Evolutionary conservation across 768 basidiomycete genomes (phyloP).

Genomic region (Naganishia onofrii): DNA sequence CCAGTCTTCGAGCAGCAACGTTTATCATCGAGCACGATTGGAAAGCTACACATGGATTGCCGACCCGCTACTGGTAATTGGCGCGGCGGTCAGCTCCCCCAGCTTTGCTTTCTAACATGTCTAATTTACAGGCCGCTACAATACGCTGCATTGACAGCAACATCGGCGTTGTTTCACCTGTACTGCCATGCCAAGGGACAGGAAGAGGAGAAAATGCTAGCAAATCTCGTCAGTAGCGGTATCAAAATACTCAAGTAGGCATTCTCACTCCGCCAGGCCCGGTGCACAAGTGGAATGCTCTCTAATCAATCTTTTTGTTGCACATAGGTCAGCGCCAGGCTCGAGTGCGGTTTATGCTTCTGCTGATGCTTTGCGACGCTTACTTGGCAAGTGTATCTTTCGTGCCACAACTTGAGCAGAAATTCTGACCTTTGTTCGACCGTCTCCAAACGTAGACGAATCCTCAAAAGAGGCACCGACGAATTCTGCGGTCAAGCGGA

Average conservation of each 20-base stretch:
- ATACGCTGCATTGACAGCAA: background rate
- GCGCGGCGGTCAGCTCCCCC: background rate
- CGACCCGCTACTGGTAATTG: background rate
- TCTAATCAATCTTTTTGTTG: background rate
- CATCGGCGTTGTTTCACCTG: background rate
- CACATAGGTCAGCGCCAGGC: background rate
- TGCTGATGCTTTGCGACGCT: background rate
- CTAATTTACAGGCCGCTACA: background rate
- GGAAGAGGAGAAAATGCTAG: background rate
- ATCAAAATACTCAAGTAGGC: background rate
- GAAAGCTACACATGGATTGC: background rate
- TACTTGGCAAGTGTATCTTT: background rate
- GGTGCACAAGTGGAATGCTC: background rate
- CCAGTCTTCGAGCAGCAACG: background rate
- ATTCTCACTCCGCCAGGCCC: background rate
- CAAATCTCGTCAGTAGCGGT: background rate
- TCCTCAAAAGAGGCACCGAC: background rate
- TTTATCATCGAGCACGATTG: background rate
- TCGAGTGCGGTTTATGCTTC: slow-evolving; percentile 4
- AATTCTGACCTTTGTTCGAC: background rate
- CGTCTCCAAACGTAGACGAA: background rate
- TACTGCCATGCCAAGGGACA: background rate
- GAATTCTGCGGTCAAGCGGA: background rate
- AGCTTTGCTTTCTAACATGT: background rate
- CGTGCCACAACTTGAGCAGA: background rate